These are phyloP conservation scores for Mycena indigotica DNA, from an alignment of 768 basidiomycete species.

Conservation along the genomic window DNA sequence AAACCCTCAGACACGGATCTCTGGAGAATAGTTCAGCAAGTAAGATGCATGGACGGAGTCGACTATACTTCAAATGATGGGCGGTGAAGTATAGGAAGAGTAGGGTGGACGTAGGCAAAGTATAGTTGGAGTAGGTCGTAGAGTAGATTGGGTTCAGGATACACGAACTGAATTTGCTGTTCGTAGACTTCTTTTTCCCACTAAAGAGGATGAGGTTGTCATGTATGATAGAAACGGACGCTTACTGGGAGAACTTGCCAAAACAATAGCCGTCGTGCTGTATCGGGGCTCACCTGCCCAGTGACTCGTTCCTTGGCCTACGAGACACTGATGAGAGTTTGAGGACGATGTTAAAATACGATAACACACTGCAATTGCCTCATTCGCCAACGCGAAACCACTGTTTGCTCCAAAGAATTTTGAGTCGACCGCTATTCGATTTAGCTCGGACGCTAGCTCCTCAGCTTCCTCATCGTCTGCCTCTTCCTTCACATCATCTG, in stretches of 20 bases:
- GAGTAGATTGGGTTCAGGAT: conserved; percentile 40
- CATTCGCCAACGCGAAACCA: conserved; percentile 10
- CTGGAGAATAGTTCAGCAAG: background rate
- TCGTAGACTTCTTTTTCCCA: conserved; percentile 17
- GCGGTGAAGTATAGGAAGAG: conserved; percentile 44
- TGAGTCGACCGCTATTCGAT: background rate
- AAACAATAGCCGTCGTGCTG: conserved; percentile 1
- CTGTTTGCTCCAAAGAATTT: conserved; percentile 6
- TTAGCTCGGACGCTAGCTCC: conserved; percentile 11
- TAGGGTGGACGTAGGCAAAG: conserved; percentile 44
- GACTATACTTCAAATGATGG: conserved; percentile 16
- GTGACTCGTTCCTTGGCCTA: conserved; percentile 11
- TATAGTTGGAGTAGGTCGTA: conserved; percentile 48
- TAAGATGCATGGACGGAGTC: background rate
- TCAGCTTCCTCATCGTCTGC: background rate
- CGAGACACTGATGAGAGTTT: background rate
- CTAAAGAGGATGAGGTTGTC: background rate
- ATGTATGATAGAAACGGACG: background rate
- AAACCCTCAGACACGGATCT: conserved; percentile 22
- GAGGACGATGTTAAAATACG: background rate
- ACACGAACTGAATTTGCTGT: conserved; percentile 23
- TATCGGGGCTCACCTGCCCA: background rate
- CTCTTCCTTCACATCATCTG: background rate
- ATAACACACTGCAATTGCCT: conserved; percentile 10
- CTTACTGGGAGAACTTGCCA: conserved; percentile 10